Evolutionary conservation across 2,329 filamentous ascomycete species (phyloP).

Genomic region (Exophiala lecanii-corni): DNA sequence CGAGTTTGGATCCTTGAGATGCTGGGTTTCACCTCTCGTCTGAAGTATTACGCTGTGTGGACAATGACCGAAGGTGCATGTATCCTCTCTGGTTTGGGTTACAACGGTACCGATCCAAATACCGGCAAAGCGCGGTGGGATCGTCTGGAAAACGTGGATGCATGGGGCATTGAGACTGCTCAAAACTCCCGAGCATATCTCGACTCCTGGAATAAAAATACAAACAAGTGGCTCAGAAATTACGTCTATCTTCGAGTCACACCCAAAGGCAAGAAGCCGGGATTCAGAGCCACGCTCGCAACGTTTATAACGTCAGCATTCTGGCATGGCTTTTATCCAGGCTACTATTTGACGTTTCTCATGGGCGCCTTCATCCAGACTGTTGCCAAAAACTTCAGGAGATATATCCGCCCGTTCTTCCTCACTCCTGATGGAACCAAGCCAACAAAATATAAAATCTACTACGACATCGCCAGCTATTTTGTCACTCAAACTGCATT

Average conservation of each 20-base stretch:
- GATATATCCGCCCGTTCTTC: constrained; percentile 88
- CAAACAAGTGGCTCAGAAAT: constrained; percentile 92
- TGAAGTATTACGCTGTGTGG: constrained; percentile 98
- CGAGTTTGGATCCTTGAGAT: constrained; percentile 78
- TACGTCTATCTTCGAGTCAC: constrained; percentile 95
- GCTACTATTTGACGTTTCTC: constrained; percentile 89
- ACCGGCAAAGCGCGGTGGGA: constrained; percentile 88
- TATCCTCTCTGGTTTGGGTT: constrained; percentile 88
- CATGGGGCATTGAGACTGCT: constrained; percentile 78
- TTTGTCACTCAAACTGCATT: constrained; percentile 76
- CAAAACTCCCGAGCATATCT: constrained; percentile 93
- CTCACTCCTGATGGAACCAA: constrained; percentile 68
- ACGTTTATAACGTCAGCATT: constrained; percentile 93
- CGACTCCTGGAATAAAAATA: constrained; percentile 97
- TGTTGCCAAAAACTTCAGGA: constrained; percentile 86
- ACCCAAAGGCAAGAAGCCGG: constrained; percentile 90
- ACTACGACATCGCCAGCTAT: constrained; percentile 78
- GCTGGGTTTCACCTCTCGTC: constrained; percentile 72
- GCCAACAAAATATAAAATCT: constrained; percentile 67
- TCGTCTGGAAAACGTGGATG: constrained; percentile 81
- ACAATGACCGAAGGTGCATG: constrained; percentile 87
- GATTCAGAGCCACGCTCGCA: constrained; percentile 87
- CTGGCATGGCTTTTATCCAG: constrained; percentile 97
- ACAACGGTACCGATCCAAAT: constrained; percentile 81
- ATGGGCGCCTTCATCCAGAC: constrained; percentile 89